Conservation (phyloP, 148 eudicot species). For the Cornus suecica region DNA sequence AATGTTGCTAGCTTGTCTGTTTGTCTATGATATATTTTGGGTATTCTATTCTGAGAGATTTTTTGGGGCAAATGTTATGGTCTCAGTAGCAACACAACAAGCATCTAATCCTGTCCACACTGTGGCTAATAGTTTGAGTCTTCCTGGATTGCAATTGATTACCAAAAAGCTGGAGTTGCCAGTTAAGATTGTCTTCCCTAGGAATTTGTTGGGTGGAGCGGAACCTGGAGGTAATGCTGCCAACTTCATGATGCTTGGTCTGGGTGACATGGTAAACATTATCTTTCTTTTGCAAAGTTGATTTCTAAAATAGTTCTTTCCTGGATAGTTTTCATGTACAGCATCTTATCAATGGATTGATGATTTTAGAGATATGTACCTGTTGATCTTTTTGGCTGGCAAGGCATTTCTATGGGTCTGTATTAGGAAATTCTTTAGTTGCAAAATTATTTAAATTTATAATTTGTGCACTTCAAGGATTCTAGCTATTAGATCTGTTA, state of each 20-base stretch:
- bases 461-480: neutral
- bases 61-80: conserved; percentile 98
- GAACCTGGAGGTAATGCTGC: conserved; percentile 54
- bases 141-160: conserved; percentile 89
- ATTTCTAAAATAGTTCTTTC: neutral
- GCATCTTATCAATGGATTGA: neutral
- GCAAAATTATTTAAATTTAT: neutral
- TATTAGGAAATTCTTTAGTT: neutral
- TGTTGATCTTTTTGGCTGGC: neutral
- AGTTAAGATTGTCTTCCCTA: conserved; percentile 90
- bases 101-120: conserved; percentile 98
- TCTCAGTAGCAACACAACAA: conserved; percentile 96
- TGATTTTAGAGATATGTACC: neutral
- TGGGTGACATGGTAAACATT: conserved; percentile 90
- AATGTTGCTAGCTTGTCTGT: conserved; percentile 80
- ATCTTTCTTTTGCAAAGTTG: conserved; percentile 3
- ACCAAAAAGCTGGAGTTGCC: conserved; percentile 92
- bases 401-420: neutral
- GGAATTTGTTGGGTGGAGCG: conserved; percentile 72
- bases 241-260: conserved; percentile 98
- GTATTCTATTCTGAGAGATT: conserved; percentile 94
- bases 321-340: neutral
- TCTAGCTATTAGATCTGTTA: neutral
- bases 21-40: conserved; percentile 94
- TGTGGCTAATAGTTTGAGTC: conserved; percentile 87